phyloP scores from a whole-genome alignment of 257 asterid species.

The Anisodus tanguticus region DNA sequence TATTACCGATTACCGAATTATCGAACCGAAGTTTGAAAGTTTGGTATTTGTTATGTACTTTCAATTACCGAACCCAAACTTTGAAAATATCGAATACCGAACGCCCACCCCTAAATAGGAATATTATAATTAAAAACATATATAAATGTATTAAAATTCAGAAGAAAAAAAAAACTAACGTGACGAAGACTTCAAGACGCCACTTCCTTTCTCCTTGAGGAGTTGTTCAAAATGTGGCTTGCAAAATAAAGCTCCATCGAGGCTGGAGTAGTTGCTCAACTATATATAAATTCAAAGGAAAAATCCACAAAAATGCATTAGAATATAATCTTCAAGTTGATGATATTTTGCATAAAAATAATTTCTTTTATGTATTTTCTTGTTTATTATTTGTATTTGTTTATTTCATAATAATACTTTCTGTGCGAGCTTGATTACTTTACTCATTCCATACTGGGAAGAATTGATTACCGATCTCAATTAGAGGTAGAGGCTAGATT shows the following conservation, averaged over 20 bases:
- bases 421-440: too few relatives aligned
- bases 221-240: conserved; percentile 71
- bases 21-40: too few relatives aligned
- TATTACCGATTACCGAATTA: too few relatives aligned
- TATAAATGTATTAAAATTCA: too few relatives aligned
- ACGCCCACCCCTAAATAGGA: too few relatives aligned
- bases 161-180: conserved; percentile 38
- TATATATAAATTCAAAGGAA: conserved; percentile 24
- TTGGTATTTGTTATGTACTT: too few relatives aligned
- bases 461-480: too few relatives aligned
- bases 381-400: not conserved
- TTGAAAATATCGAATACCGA: too few relatives aligned
- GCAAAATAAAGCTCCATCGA: conserved; percentile 64
- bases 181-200: conserved; percentile 42
- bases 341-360: not conserved
- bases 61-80: too few relatives aligned
- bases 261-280: conserved; percentile 63
- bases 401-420: not conserved
- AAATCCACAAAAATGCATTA: not conserved
- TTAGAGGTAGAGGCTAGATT: too few relatives aligned
- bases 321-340: not conserved
- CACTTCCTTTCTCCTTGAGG: conserved; percentile 61
- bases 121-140: not conserved
- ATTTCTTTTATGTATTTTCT: too few relatives aligned
- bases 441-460: too few relatives aligned